These are phyloP conservation scores for Aspergillus nomiae DNA, from an alignment of 2,329 filamentous ascomycete species.

Conservation along the genomic window DNA sequence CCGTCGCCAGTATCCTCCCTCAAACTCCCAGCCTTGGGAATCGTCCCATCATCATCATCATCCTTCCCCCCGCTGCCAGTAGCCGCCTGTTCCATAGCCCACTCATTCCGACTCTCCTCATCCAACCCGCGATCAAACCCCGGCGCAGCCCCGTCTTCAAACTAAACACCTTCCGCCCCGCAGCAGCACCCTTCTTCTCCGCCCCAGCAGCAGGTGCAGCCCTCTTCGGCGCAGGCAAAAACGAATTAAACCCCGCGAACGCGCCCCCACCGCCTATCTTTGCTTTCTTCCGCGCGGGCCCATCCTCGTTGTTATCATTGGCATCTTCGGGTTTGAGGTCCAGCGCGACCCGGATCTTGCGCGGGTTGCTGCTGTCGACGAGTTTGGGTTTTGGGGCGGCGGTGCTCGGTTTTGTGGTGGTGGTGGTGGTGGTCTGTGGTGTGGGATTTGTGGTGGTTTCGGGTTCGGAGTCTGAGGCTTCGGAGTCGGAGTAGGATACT, in stretches of 20 bases:
- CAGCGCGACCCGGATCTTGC: conserved; percentile 82
- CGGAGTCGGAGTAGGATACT: conserved; percentile 82
- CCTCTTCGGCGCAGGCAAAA: conserved; percentile 81
- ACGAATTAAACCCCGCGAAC: conserved; percentile 81
- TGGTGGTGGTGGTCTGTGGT: conserved; percentile 26
- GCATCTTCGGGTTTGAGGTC: conserved; percentile 48
- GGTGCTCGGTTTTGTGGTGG: conserved; percentile 28
- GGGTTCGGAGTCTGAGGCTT: conserved; percentile 64
- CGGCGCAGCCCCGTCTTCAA: conserved; percentile 79
- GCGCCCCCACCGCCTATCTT: conserved; percentile 66
- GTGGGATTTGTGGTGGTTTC: conserved; percentile 27
- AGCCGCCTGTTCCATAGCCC: conserved; percentile 18
- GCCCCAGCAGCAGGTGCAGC: conserved; percentile 19
- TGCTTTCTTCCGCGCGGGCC: conserved; percentile 71
- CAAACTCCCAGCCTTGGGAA: conserved; percentile 28
- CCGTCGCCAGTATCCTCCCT: conserved; percentile 13
- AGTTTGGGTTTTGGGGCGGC: conserved; percentile 60
- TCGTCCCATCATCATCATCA: conserved; percentile 37
- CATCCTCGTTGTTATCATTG: conserved; percentile 49
- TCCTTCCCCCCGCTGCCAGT: neutral
- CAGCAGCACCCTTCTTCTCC: conserved; percentile 23
- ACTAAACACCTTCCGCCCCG: conserved; percentile 63
- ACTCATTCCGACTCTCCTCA: conserved; percentile 36
- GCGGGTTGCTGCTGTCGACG: conserved; percentile 77
- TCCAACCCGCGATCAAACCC: conserved; percentile 71